Base-by-base conservation (phyloP, 106 monocot genomes). In the Posidonia australis region DNA sequence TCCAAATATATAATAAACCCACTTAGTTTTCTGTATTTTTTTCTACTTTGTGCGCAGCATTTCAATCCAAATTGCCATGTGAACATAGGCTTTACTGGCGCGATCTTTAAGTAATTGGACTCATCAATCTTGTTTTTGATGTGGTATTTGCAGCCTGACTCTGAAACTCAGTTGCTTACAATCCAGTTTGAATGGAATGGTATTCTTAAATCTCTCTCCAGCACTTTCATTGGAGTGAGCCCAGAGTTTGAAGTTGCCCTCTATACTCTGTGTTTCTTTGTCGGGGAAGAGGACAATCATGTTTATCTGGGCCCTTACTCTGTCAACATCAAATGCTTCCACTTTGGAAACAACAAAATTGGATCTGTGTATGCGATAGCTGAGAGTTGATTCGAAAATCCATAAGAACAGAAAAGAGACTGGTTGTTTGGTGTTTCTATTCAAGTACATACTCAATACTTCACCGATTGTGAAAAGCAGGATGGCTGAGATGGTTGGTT, bases 181-280 rank as follows among this genome's bases (percentile, higher is more conserved):
- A 69, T 96, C 62, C 96, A 96, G 76, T 96, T 96, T 51, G 87
- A 96, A 69, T 96, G 96, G 96, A 81, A 96, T 45, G 96, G 96
- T 11, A 42, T 96, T 51, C 75, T 90, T 43, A 96, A 96, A 74
- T 78, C 90, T 19, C 68, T 96, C 30, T 96, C 96, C 51, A 96
- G 90, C 74, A 81, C 75, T 58, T 65, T 96, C 25, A 51, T 96
- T 45, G 96, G 96, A 44, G 96, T 96, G 22, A 96, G 90, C 54
- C 96, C 96, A 1, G 96, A 96, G 73, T 87, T 96, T 68, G 96
- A 96, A 67, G 58, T 96, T 58, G 96, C 96, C 10, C 90, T 96
- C 42, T 96, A 84, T 59, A 96, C 87, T 25, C 77, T 96, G 3
- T 90, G 86, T 54, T 96, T 84, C 66, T 96, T 77, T 67, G 68